Percentiles rank a stretch among this genome's conserved stretches.
Conservation (phyloP, 257 asterid species). For the Scutellaria barbata region DNA sequence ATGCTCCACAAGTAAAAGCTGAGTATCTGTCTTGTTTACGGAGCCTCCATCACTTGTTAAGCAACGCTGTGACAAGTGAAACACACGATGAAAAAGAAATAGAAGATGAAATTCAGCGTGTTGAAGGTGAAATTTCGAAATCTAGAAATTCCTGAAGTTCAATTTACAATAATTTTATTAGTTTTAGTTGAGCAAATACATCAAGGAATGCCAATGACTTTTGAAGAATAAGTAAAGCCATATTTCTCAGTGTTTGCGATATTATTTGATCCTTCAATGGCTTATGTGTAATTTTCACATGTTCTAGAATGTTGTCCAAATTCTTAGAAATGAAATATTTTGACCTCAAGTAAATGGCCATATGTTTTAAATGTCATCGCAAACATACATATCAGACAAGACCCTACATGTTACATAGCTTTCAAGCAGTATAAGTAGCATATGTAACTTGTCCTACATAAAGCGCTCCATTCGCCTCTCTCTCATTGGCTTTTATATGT, state of each 20-base stretch:
- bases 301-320: not conserved
- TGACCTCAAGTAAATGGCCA: conserved; percentile 4
- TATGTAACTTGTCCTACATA: not conserved
- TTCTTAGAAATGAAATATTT: not conserved
- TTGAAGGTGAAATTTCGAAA: conserved; percentile 52
- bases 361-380: not conserved
- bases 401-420: not conserved
- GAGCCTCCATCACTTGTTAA: conserved; percentile 45
- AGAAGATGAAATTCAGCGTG: conserved; percentile 54
- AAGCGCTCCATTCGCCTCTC: no score
- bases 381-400: not conserved
- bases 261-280: not conserved
- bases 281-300: not conserved
- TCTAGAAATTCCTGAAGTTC: conserved; percentile 22
- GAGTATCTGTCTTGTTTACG: conserved; percentile 70
- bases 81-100: conserved; percentile 41
- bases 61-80: conserved; percentile 33
- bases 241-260: not conserved
- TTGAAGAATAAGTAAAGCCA: not conserved
- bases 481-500: not conserved
- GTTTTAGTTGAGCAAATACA: conserved; percentile 5
- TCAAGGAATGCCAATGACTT: not conserved
- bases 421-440: conserved; percentile 18
- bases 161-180: no score
- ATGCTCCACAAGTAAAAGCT: conserved; percentile 60